Conservation (phyloP, 2,329 filamentous ascomycete genomes). For the Lithohypha guttulata region DNA sequence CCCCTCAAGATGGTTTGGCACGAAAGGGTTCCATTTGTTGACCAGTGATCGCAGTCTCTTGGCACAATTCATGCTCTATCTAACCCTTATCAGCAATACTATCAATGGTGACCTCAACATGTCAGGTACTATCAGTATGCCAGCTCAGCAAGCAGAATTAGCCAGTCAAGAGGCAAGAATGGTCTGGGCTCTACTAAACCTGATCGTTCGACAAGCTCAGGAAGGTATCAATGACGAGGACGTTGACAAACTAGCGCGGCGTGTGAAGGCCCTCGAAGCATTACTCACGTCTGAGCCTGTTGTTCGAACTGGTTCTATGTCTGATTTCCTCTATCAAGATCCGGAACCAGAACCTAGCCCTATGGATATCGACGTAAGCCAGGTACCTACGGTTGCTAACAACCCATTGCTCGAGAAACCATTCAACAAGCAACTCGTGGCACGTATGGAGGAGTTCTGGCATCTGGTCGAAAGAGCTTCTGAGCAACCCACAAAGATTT, state of each 20-base stretch:
- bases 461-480: constrained; percentile 63
- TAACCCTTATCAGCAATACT: constrained; percentile 31
- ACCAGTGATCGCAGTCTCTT: constrained; percentile 48
- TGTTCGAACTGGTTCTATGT: constrained; percentile 16
- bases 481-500: not conserved
- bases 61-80: constrained; percentile 56
- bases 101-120: constrained; percentile 8
- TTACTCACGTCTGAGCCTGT: constrained; percentile 20
- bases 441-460: constrained; percentile 71
- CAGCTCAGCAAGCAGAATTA: constrained; percentile 13
- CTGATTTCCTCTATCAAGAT: constrained; percentile 22
- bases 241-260: constrained; percentile 25
- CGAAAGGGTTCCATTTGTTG: constrained; percentile 43
- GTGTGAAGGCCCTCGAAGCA: constrained; percentile 17
- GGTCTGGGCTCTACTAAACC: constrained; percentile 48
- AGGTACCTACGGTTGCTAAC: constrained; percentile 21
- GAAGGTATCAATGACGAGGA: constrained; percentile 18
- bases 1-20: constrained; percentile 56
- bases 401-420: constrained; percentile 15
- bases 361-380: constrained; percentile 31
- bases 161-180: constrained; percentile 32
- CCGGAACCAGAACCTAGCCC: constrained; percentile 30
- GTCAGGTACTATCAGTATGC: constrained; percentile 1
- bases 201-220: constrained; percentile 36
- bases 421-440: constrained; percentile 42